A percentile compares a stretch with the other conserved stretches of the same genome.
These are phyloP conservation scores for Sambucus nigra DNA, from an alignment of 129 eudicot species.

Conservation along the genomic window DNA sequence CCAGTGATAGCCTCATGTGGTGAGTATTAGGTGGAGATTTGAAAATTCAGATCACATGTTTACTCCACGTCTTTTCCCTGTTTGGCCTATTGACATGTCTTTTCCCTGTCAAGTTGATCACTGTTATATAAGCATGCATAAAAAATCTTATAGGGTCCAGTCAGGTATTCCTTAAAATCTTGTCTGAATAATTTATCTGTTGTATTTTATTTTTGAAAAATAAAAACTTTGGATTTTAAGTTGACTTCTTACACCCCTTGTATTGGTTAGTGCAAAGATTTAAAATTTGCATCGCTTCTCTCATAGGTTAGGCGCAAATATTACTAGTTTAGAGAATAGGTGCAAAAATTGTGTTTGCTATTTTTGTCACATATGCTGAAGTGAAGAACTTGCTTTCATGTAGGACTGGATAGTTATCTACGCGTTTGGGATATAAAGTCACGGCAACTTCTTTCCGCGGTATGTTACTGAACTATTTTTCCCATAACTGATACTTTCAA, in stretches of 20 bases:
- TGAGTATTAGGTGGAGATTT: slow-evolving; percentile 26
- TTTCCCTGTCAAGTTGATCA: background rate
- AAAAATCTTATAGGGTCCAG: no score
- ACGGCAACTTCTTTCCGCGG: slow-evolving; percentile 94
- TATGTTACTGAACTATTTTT: slow-evolving; percentile 25
- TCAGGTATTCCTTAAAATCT: no score
- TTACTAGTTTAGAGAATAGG: background rate
- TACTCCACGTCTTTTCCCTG: background rate
- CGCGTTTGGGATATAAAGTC: slow-evolving; percentile 87
- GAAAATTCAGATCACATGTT: slow-evolving; percentile 1
- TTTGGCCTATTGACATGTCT: background rate
- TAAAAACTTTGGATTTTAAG: background rate
- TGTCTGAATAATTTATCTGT: no score
- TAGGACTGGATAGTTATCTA: slow-evolving; percentile 87
- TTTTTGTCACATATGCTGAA: background rate
- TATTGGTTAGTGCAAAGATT: background rate
- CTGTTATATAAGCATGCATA: no score
- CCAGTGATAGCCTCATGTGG: slow-evolving; percentile 98
- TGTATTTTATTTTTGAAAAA: background rate
- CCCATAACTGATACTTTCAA: no score
- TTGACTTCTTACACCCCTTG: background rate
- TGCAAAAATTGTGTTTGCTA: background rate
- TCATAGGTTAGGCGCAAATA: background rate
- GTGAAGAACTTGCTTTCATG: slow-evolving; percentile 7
- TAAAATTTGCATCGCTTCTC: background rate